Evolutionary conservation across 306 rosid species (phyloP), one percentile per base, ranked within the genome.

Genomic region (Cajanus cajan): DNA sequence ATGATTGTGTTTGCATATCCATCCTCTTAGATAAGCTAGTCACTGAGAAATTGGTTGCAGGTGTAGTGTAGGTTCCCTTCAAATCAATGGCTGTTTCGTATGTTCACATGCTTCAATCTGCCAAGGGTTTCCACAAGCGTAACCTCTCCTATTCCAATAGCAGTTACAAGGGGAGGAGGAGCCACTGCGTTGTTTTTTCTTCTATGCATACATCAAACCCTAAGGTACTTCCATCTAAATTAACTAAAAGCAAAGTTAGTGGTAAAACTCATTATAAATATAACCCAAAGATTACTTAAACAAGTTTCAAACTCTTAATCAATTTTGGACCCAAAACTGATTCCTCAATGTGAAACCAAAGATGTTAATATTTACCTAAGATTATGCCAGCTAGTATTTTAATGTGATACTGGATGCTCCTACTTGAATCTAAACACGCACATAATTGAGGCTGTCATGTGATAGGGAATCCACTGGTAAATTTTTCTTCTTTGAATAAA

Each of bases 11-110:
- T 33, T 63, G 25, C 15, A 2, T 33, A 14, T 14, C 6, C 6
- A 61, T 25, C 18, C 16, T 5, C 14, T 33, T 15, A 2, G 6
- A 36, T 5, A 14, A 0, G 47, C 15, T 24, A 34, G 8, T 37
- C 15, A 12, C 34, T 39, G 51, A 19, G 10, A 39, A 66, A 66
- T 66, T 66, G 6, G 28, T 40, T 64, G 70, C 48, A 63, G 47
- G 28, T n/a, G 28, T 40, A 36, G 70, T 31, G 48, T 25, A 39
- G 71, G 51, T 19, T 66, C 48, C 18, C 18, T 66, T 44, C 7
- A 66, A 73, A 63, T 57, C 74, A 68, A 86, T 86, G 87, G 81
- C 89, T 19, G 44, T 54, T 67, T 78, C 89, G 16, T 61, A 83
- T 15, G 57, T 63, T 77, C 83, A 83, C 71, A 77, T 83, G 87